Conservation (phyloP, 2,329 filamentous ascomycete genomes). For the Magnaporthales sp. region DNA sequence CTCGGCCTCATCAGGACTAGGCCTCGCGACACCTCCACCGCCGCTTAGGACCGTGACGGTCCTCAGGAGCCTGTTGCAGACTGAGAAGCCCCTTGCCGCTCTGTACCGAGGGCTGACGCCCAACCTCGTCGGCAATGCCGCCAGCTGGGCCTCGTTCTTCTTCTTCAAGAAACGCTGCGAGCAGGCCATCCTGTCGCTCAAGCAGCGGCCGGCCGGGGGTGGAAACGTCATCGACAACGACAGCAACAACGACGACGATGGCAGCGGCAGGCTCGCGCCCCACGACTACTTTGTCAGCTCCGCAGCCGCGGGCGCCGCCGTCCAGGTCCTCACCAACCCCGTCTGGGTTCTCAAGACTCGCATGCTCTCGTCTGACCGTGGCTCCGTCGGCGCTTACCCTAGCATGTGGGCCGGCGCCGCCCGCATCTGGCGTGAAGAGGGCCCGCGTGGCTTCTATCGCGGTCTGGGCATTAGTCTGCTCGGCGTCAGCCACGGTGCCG, state of each 20-base stretch:
- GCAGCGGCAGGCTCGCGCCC: conserved; percentile 7
- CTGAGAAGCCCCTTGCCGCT: conserved; percentile 52
- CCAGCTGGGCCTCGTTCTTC: conserved; percentile 91
- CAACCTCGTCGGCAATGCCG: conserved; percentile 83
- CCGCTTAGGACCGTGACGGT: conserved; percentile 40
- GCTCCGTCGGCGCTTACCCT: conserved; percentile 69
- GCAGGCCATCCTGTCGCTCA: conserved; percentile 29
- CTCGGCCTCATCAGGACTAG: neutral
- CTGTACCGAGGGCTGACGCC: conserved; percentile 86
- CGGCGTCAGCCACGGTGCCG: conserved; percentile 83
- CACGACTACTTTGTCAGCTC: conserved; percentile 76
- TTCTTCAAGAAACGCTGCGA: conserved; percentile 58
- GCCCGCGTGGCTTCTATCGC: conserved; percentile 74
- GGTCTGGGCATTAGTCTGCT: conserved; percentile 76
- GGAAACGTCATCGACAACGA: conserved; percentile 10
- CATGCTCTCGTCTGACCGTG: conserved; percentile 80
- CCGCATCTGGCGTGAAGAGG: conserved; percentile 62
- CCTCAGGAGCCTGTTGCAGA: conserved; percentile 35
- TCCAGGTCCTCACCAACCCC: conserved; percentile 81
- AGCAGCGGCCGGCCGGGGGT: conserved; percentile 5
- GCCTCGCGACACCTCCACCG: conserved; percentile 14
- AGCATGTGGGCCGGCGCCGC: conserved; percentile 63
- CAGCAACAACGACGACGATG: neutral
- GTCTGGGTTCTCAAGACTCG: conserved; percentile 98
- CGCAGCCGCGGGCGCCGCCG: conserved; percentile 60